Evolutionary conservation across 495 filamentous ascomycete species (phyloP), one percentile per base, ranked within the genome.

Genomic region (Glutinoglossum americanum): DNA sequence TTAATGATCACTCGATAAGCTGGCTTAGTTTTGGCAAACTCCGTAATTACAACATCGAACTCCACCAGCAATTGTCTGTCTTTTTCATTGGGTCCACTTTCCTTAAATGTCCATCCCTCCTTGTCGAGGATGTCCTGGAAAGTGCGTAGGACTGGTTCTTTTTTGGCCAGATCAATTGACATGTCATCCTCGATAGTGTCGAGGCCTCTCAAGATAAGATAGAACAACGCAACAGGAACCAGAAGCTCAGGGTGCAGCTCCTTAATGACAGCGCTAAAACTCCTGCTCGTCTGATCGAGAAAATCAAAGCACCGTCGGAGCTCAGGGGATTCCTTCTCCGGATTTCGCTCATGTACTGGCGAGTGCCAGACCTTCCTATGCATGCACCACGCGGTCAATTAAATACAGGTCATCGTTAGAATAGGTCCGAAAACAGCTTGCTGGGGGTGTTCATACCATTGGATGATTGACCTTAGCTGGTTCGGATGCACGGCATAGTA

Each of bases 151-250:
- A 96, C 69, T 3, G 88, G 87, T 68, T 92, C 89, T 73, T 98
- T 98, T 60, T 75, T 79, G 57, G 74, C 73, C 10, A 88, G 69
- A 0, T 81, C 74, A 56, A 98, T 81, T 3, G 92, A 94, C 79
- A 95, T 97, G 69, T 98, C 92, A 76, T 98, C 92, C 70, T 98
- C 92, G 58, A 98, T 87, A 21, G 92, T 98, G 67, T 98, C 92
- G 51, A 98, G 76, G 9, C 84, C 93, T 54, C 92, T 82, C 15
- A 98, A 75, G 35, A 84, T 79, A 37, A 98, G 75, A 70, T 98
- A 98, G 76, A 98, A 98, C n/a, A 97, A 74, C 55, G 79, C 80
- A 49, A 98, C 76, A 1, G 93, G 87, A 37, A 95, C 76, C 25
- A 97, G 80, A 19, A 98, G 77, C 69, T 98, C 90, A 0, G 89